Evolutionary conservation across 176 grass and related monocot genomes (phyloP).

Genomic region (Cymbopogon citratus): DNA sequence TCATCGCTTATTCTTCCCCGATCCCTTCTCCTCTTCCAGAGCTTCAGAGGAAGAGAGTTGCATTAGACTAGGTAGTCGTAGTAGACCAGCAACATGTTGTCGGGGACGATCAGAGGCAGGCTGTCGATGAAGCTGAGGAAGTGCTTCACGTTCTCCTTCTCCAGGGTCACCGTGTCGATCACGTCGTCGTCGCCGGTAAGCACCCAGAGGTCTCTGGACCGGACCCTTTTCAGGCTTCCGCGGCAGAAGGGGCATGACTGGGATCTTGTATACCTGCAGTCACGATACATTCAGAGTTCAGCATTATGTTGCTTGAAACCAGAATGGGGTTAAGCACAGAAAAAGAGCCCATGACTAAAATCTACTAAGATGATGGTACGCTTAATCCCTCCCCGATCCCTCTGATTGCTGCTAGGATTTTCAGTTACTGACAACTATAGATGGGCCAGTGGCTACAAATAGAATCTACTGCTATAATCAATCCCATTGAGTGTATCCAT

Average conservation of each 20-base stretch:
- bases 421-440: background rate
- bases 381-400: background rate
- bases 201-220: slow-evolving; percentile 72
- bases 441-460: background rate
- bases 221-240: slow-evolving; percentile 63
- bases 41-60: background rate
- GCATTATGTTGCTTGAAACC: background rate
- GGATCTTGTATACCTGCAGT: slow-evolving; percentile 64
- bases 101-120: slow-evolving; percentile 62
- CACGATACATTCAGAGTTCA: slow-evolving; percentile 3
- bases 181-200: slow-evolving; percentile 67
- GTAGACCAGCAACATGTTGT: slow-evolving; percentile 67
- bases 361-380: background rate
- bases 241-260: slow-evolving; percentile 79
- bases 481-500: background rate
- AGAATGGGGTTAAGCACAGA: background rate
- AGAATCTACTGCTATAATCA: background rate
- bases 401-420: background rate
- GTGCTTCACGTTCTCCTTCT: slow-evolving; percentile 68
- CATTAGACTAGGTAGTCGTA: slow-evolving; percentile 73
- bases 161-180: slow-evolving; percentile 56
- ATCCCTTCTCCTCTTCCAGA: background rate
- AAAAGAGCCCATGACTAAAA: background rate
- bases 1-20: slow-evolving; percentile 19
- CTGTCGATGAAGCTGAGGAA: slow-evolving; percentile 75